Percentiles rank a stretch among this genome's conserved stretches.
Conservation (phyloP, 2,329 filamentous ascomycete genomes). For the Claviceps sorghi region DNA sequence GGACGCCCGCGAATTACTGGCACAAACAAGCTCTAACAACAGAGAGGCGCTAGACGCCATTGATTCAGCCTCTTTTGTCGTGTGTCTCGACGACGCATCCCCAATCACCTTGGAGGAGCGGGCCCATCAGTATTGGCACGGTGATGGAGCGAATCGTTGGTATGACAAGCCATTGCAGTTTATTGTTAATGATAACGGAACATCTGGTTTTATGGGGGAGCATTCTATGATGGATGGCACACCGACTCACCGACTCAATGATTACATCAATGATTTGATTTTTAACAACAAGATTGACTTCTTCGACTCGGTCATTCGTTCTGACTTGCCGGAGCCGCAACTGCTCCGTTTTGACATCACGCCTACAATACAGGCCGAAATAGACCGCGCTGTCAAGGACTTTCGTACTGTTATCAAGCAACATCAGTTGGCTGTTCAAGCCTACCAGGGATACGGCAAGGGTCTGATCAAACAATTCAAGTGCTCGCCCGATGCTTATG, state of each 20-base stretch:
- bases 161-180: constrained; percentile 97
- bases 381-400: constrained; percentile 63
- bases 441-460: constrained; percentile 96
- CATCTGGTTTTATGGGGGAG: constrained; percentile 93
- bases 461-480: constrained; percentile 99
- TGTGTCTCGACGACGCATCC: constrained; percentile 83
- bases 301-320: constrained; percentile 61
- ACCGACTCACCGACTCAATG: constrained; percentile 90
- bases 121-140: constrained; percentile 94
- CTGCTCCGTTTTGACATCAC: constrained; percentile 66
- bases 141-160: constrained; percentile 90
- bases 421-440: constrained; percentile 85
- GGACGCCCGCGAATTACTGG: constrained; percentile 62
- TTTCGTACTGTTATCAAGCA: constrained; percentile 69
- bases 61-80: constrained; percentile 76
- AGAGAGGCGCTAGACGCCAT: constrained; percentile 63
- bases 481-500: constrained; percentile 92
- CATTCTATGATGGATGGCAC: constrained; percentile 99
- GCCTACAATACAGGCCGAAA: constrained; percentile 58
- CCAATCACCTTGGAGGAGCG: constrained; percentile 93
- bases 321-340: constrained; percentile 67
- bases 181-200: constrained; percentile 95
- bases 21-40: constrained; percentile 67
- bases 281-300: constrained; percentile 92
- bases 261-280: constrained; percentile 83